Conservation (phyloP, 768 basidiomycete species). For the Chiua virens region DNA sequence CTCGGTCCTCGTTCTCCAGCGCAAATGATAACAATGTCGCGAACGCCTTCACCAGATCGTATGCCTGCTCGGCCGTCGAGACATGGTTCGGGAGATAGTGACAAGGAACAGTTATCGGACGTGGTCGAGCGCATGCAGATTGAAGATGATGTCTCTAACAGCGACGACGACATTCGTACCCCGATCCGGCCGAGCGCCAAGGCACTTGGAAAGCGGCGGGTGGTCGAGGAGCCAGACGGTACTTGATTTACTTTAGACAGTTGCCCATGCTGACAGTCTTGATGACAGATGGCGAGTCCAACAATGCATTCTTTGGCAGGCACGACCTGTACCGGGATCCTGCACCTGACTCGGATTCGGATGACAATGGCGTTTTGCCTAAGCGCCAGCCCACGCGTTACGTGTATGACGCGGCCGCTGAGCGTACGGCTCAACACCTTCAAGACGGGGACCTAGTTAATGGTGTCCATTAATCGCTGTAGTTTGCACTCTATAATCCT, state of each 20-base stretch:
- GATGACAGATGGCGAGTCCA: slow-evolving; percentile 45
- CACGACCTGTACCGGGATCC: slow-evolving; percentile 35
- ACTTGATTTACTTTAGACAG: not conserved
- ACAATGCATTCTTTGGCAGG: slow-evolving; percentile 53
- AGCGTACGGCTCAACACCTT: slow-evolving; percentile 65
- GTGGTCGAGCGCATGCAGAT: slow-evolving; percentile 29
- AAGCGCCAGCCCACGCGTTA: slow-evolving; percentile 58
- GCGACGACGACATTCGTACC: slow-evolving; percentile 33
- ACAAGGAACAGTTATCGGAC: slow-evolving; percentile 24
- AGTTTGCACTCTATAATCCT: not conserved
- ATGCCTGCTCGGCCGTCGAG: slow-evolving; percentile 13
- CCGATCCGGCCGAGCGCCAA: slow-evolving; percentile 78
- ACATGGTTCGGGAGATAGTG: slow-evolving; percentile 25
- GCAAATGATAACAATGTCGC: slow-evolving; percentile 46
- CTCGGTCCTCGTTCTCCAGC: slow-evolving; percentile 70
- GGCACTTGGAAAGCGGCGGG: slow-evolving; percentile 81
- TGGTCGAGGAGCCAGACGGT: slow-evolving; percentile 53
- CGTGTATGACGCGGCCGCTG: slow-evolving; percentile 93
- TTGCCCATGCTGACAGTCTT: not conserved
- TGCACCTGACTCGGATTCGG: slow-evolving; percentile 49
- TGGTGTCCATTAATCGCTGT: slow-evolving; percentile 44
- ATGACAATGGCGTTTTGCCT: slow-evolving; percentile 38
- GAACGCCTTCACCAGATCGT: slow-evolving; percentile 71
- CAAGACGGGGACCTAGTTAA: slow-evolving; percentile 45
- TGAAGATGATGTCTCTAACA: slow-evolving; percentile 18